phyloP scores from a whole-genome alignment of 176 grass and related monocot species.

The Echinochloa phyllopogon region DNA sequence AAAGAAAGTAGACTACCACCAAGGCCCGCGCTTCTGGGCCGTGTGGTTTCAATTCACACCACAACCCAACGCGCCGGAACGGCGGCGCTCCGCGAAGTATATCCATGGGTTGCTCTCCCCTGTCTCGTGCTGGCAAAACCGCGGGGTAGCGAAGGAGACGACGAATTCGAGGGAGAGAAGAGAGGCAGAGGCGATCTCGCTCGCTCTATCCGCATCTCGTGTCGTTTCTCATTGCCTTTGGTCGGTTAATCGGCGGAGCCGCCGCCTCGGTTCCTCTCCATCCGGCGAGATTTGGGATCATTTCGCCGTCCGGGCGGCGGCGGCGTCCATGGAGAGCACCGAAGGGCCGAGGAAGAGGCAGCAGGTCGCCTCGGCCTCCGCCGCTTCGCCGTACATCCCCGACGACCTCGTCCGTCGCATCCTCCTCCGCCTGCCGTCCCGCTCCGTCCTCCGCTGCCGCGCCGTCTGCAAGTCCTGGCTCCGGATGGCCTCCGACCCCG shows the following conservation, averaged over 20 bases:
- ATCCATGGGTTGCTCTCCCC: background rate
- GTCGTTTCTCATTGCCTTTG: background rate
- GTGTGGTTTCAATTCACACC: background rate
- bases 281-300: background rate
- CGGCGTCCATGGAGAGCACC: constrained; percentile 2
- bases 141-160: background rate
- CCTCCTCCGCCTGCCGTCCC: constrained; percentile 20
- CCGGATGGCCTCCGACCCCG: background rate
- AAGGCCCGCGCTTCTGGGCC: background rate
- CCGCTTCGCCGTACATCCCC: background rate
- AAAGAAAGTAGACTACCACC: background rate
- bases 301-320: background rate
- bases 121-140: background rate
- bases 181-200: background rate
- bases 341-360: background rate
- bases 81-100: background rate
- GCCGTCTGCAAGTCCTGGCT: constrained; percentile 23
- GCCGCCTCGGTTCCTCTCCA: background rate
- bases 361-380: background rate
- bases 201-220: background rate
- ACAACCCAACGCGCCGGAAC: background rate
- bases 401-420: constrained; percentile 37
- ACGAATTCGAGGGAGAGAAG: constrained; percentile 10
- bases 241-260: background rate
- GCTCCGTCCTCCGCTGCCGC: constrained; percentile 21